Evolutionary conservation across 2,329 filamentous ascomycete species (phyloP).

Genomic region (Botrytis medusae): DNA sequence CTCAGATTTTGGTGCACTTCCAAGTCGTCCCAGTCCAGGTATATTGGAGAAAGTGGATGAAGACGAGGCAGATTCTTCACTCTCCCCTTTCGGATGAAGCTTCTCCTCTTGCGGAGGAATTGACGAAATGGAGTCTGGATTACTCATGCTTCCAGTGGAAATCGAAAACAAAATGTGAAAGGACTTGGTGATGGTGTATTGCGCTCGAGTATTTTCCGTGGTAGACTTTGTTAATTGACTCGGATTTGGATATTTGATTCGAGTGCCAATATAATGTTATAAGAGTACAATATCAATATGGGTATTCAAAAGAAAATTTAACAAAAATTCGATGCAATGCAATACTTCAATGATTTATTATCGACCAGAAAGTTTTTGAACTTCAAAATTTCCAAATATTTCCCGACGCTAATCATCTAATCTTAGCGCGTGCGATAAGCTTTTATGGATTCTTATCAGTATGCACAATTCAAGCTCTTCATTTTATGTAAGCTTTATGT

Average conservation of each 20-base stretch:
- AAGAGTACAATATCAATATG: neutral
- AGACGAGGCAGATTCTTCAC: neutral
- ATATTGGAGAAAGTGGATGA: conserved; percentile 15
- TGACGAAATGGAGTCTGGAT: neutral
- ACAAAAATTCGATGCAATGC: neutral
- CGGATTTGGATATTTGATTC: neutral
- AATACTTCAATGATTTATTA: neutral
- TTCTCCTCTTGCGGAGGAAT: neutral
- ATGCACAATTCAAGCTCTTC: neutral
- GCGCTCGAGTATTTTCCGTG: neutral
- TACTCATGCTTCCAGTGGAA: conserved; percentile 15
- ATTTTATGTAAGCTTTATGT: conserved; percentile 8
- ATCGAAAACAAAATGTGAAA: neutral
- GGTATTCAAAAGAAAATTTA: neutral
- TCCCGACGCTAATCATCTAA: conserved; percentile 6
- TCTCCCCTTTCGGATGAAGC: neutral
- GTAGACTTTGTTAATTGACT: neutral
- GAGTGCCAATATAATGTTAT: neutral
- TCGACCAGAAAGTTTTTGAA: conserved; percentile 12
- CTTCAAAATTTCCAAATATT: conserved; percentile 19
- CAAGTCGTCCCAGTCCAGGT: conserved; percentile 23
- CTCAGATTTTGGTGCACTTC: conserved; percentile 19
- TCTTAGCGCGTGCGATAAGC: conserved; percentile 7
- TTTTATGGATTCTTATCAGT: neutral
- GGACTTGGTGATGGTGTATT: neutral